These are phyloP conservation scores for Emmonsia crescens DNA, from an alignment of 2,329 filamentous ascomycete species.

Conservation along the genomic window DNA sequence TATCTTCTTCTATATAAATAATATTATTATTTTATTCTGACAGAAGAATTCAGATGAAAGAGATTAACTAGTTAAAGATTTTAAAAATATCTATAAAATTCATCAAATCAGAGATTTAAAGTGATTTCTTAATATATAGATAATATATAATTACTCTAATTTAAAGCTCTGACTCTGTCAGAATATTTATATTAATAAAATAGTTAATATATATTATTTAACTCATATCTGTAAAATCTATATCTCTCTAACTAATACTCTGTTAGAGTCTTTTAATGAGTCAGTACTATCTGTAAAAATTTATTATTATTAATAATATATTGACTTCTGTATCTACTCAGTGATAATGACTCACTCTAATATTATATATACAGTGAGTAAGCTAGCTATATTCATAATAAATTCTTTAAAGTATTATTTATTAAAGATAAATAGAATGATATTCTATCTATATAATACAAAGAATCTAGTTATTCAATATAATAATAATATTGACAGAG, in stretches of 20 bases:
- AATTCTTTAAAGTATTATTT: not conserved
- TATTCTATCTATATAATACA: not conserved
- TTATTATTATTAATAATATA: not conserved
- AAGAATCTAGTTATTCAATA: not conserved
- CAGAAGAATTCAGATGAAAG: not conserved
- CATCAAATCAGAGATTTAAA: not conserved
- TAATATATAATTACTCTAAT: not conserved
- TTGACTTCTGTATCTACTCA: not conserved
- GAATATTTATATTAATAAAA: not conserved
- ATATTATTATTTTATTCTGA: not conserved
- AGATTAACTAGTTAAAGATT: not conserved
- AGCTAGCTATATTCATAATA: not conserved
- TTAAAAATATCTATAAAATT: not conserved
- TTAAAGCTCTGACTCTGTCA: not conserved
- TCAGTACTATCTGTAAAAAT: not conserved
- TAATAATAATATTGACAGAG: not conserved
- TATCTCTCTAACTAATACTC: no score
- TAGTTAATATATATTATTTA: not conserved
- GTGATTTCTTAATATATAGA: not conserved
- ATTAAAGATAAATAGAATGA: not conserved
- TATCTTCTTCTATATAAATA: not conserved
- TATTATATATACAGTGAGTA: not conserved
- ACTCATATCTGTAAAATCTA: not conserved
- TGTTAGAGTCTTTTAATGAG: not conserved
- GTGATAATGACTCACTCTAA: not conserved